Base-by-base conservation (phyloP, 805 yeast species). In the Cyberlindnera amylophila region DNA sequence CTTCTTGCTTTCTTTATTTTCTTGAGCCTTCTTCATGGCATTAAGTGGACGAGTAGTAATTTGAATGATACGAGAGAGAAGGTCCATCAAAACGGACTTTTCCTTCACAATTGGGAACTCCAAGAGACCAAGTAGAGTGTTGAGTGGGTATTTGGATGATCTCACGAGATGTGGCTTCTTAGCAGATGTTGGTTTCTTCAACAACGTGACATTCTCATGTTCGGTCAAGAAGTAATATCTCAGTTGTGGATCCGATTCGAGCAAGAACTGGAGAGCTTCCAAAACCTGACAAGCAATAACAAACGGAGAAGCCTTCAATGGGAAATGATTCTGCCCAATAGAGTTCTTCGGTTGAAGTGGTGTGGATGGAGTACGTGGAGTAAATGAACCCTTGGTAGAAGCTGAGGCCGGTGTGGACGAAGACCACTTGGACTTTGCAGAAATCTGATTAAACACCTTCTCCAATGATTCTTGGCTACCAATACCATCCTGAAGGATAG, bases 171-270 rank as follows among this genome's bases (percentile, higher is more conserved):
- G 56, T 41, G 58, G 65, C 47, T 59, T 72, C 53, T 68, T 69
- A 21, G 59, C 50, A 8, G 57, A 47, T 6, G 56, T 41, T 13
- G 65, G 42, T 39, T 67, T 69, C 44, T 65, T 68, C 23, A 62
- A 47, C 37, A 72, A 57, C 10, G 55, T 34, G 10, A 74, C 52
- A 27, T 57, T 64, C 21, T 82, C 89, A 57, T 87, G 96, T 50
- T 87, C 96, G 6, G 84, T 78, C 45, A 90, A 65, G 61, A 90
- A 82, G 55, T 80, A 88, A 54, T 79, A 78, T 48, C 93, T 73
- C 58, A 86, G 68, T 46, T 81, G 85, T 9, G 73, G 69, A 49
- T 81, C 85, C 27, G 77, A 69, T 43, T 83, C 87, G 38, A 89
- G 69, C 36, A 89, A 66, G 52, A 74, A 79, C 49, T 83, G 86